These are phyloP conservation scores for Dalbergia oliveri DNA, from an alignment of 306 rosid species.

Conservation along the genomic window DNA sequence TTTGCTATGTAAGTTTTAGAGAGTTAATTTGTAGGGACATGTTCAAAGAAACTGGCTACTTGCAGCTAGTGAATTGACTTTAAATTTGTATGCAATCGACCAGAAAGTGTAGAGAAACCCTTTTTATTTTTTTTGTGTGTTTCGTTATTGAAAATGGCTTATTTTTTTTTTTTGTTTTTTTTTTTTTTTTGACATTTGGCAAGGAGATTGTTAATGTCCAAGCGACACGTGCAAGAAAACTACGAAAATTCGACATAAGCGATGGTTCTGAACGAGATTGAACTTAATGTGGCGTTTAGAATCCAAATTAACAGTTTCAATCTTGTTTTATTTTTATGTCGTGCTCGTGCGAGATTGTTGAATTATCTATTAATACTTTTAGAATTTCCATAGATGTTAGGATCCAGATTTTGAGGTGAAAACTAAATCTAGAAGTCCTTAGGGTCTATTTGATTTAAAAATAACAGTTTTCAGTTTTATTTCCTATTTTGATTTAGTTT, in stretches of 20 bases:
- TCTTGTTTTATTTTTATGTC: background rate
- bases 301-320: background rate
- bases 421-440: too few relatives aligned
- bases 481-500: too few relatives aligned
- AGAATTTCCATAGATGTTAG: too few relatives aligned
- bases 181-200: background rate
- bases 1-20: slow-evolving; percentile 40
- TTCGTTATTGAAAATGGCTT: background rate
- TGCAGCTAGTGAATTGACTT: slow-evolving; percentile 2
- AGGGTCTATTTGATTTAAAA: too few relatives aligned
- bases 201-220: background rate
- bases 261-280: slow-evolving; percentile 2
- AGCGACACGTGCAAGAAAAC: too few relatives aligned
- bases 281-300: slow-evolving; percentile 5
- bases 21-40: slow-evolving; percentile 32
- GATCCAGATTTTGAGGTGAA: too few relatives aligned
- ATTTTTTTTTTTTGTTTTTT: background rate
- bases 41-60: slow-evolving; percentile 30
- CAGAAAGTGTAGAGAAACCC: background rate
- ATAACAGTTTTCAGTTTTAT: too few relatives aligned
- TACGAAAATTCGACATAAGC: background rate
- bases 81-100: background rate
- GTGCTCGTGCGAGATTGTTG: background rate
- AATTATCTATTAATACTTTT: too few relatives aligned
- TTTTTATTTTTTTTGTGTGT: too few relatives aligned